Evolutionary conservation across 2,329 filamentous ascomycete genomes (phyloP).

Genomic region (Aspergillus udagawae): DNA sequence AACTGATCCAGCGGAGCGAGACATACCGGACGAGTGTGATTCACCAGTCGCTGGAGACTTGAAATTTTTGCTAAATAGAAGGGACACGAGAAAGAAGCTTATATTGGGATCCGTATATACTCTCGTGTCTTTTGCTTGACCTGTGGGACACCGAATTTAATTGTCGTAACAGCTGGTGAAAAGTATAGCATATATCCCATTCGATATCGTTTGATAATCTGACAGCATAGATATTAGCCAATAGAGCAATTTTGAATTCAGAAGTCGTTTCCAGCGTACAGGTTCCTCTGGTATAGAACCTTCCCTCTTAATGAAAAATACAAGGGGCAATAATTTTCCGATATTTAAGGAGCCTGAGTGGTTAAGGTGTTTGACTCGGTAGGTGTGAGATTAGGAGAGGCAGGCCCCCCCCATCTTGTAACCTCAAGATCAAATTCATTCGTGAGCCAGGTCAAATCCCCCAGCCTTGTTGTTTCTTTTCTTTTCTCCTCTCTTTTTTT

Average conservation of each 20-base stretch:
- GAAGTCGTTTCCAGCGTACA: not conserved
- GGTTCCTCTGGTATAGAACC: too few relatives aligned
- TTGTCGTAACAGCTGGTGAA: not conserved
- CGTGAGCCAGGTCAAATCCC: too few relatives aligned
- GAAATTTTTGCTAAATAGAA: constrained; percentile 1
- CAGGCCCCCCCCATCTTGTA: too few relatives aligned
- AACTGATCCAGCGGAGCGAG: constrained; percentile 47
- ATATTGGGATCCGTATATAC: not conserved
- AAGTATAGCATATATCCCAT: not conserved
- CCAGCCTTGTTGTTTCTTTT: too few relatives aligned
- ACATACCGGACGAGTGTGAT: constrained; percentile 49
- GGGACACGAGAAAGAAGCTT: not conserved
- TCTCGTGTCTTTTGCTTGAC: not conserved
- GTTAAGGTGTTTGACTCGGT: too few relatives aligned
- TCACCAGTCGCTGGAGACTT: constrained; percentile 43
- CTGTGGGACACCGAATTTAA: not conserved
- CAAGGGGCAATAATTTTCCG: too few relatives aligned
- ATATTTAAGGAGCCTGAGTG: too few relatives aligned
- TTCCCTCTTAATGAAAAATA: too few relatives aligned
- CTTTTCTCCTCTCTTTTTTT: too few relatives aligned
- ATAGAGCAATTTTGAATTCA: not conserved
- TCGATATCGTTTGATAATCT: not conserved
- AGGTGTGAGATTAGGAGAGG: too few relatives aligned
- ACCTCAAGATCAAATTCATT: too few relatives aligned
- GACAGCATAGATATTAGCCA: not conserved